These are phyloP conservation scores for Pyropia yezoensis DNA, from an alignment of 23 red algal species.

Conservation along the genomic window DNA sequence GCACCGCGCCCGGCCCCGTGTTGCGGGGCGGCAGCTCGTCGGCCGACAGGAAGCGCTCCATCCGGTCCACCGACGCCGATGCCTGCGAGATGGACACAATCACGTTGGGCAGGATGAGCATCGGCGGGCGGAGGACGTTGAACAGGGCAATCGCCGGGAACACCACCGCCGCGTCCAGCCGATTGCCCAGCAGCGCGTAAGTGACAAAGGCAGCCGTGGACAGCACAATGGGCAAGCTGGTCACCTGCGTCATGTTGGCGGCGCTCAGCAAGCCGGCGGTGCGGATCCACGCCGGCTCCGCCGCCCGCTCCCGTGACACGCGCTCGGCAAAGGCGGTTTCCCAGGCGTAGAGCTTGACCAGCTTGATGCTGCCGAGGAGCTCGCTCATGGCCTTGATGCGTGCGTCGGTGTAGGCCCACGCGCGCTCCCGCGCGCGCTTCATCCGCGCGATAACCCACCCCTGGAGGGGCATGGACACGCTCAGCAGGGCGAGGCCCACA, in stretches of 20 bases:
- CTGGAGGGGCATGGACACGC: conserved; percentile 41
- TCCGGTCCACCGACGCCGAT: conserved; percentile 24
- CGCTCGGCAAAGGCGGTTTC: conserved; percentile 59
- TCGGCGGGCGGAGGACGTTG: conserved; percentile 52
- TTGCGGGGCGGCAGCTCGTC: conserved; percentile 22
- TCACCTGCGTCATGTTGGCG: conserved; percentile 22
- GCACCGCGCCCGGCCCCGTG: conserved; percentile 7
- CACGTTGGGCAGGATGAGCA: conserved; percentile 56
- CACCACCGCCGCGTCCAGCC: conserved; percentile 38
- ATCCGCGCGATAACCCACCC: conserved; percentile 29
- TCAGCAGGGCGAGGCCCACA: conserved; percentile 49
- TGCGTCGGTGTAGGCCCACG: conserved; percentile 58
- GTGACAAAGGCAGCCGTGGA: conserved; percentile 38
- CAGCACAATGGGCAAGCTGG: conserved; percentile 38
- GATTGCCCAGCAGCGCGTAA: conserved; percentile 18
- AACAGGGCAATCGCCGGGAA: conserved; percentile 78
- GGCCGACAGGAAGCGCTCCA: conserved; percentile 41
- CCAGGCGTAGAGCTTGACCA: conserved; percentile 93
- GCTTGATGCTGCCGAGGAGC: conserved; percentile 70
- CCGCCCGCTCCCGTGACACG: conserved; percentile 23
- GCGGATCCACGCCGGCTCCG: conserved; percentile 42
- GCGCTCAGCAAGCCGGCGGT: conserved; percentile 19
- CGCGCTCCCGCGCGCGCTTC: conserved; percentile 31
- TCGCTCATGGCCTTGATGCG: conserved; percentile 69
- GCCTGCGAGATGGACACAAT: conserved; percentile 43